Evolutionary conservation across 345 rosid species (phyloP), one percentile per base, ranked within the genome.

Genomic region (Turritis glabra): DNA sequence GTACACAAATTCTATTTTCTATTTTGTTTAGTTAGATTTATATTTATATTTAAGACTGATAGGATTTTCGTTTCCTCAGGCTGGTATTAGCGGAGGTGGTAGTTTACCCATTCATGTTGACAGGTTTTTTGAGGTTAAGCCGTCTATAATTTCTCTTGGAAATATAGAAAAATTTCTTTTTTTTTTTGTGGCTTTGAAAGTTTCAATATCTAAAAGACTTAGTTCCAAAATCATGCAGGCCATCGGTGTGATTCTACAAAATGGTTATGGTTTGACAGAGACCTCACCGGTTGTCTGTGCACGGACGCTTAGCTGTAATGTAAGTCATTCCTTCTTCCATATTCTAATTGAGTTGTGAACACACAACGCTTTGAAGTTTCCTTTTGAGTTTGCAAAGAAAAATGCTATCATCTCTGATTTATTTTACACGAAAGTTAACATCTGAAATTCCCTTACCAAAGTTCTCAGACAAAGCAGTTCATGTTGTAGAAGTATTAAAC

Each of bases 231-330:
- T n/a, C 32, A 8, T 73, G 77, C 87, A 95, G 99, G 97, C 99
- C 71, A 86, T 95, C 33, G 99, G 90, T 44, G 85, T 92, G 62
- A 88, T 37, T 30, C 29, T 95, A 63, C 99, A 87, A 80, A 90
- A 88, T 65, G 99, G 99, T 50, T 95, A 92, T 75, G 99, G 99
- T 44, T 83, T 95, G 81, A 95, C 99, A 18, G 99, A 95, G 80
- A 78, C 93, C 52, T 90, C 99, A 29, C 99, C 99, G 2, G 97
- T 95, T 66, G 65, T 87, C 38, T 86, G 97, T 84, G 89, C 83
- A 66, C 90, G 99, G 64, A 84, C 83, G 13, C 86, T 72, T 25
- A 71, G 66, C 78, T 84, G 81, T 67, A 95, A 95, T 85, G 99
- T 92, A 84, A 79, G 90, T 54, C 58, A 14, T 61, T 18, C 48